These are phyloP conservation scores for Taphrina betulina DNA, from an alignment of 1,139 yeast genomes.

Conservation along the genomic window DNA sequence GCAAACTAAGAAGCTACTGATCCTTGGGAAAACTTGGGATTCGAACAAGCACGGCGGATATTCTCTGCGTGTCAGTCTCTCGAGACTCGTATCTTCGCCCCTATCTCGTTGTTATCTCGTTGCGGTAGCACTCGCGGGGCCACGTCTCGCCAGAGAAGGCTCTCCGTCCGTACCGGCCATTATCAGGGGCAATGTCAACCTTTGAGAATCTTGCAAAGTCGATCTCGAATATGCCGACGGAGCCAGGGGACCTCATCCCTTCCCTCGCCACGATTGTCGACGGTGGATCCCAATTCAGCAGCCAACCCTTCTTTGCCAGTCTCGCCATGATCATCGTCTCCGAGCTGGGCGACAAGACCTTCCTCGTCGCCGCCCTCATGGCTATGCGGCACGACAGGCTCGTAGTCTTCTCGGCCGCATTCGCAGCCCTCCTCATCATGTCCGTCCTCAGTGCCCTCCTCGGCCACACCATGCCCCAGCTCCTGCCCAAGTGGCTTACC, in stretches of 20 bases:
- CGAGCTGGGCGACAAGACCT: constrained; percentile 96
- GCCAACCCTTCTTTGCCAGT: constrained; percentile 24
- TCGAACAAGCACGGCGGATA: too few relatives aligned
- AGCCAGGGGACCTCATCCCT: constrained; percentile 5
- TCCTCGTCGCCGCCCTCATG: constrained; percentile 93
- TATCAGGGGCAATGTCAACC: too few relatives aligned
- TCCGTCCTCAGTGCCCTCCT: constrained; percentile 84
- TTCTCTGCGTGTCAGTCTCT: too few relatives aligned
- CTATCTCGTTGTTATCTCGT: too few relatives aligned
- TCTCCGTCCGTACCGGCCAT: too few relatives aligned
- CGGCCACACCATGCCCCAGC: constrained; percentile 85
- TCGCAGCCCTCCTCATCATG: constrained; percentile 84
- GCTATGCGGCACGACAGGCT: constrained; percentile 88
- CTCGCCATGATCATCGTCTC: constrained; percentile 76
- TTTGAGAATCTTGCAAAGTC: constrained; percentile 3
- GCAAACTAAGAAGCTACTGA: too few relatives aligned
- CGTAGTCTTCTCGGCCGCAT: constrained; percentile 83
- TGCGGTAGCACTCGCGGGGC: too few relatives aligned
- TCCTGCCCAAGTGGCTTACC: constrained; percentile 76
- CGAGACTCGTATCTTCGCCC: too few relatives aligned
- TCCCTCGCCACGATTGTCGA: constrained; percentile 1
- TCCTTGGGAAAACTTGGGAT: too few relatives aligned
- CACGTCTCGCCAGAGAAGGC: too few relatives aligned
- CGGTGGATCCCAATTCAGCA: constrained; percentile 3
- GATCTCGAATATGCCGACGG: constrained; percentile 5